Percentiles rank a stretch among this genome's conserved stretches.
Conservation (phyloP, 106 monocot species). For the Agapanthus africanus region DNA sequence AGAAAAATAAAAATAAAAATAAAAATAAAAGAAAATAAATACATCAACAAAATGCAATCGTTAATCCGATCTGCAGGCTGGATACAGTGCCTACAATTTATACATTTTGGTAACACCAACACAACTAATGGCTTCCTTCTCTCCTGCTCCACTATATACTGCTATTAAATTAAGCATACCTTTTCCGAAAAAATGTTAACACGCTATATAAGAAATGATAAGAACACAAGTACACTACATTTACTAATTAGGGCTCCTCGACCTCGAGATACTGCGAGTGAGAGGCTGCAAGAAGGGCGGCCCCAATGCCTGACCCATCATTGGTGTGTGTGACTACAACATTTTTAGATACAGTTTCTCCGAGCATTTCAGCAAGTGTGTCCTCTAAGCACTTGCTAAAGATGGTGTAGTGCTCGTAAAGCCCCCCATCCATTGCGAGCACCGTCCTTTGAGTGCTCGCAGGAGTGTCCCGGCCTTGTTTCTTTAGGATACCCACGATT, state of each 20-base stretch:
- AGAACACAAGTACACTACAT: not conserved
- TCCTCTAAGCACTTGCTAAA: constrained; percentile 61
- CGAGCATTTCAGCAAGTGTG: constrained; percentile 64
- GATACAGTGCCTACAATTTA: constrained; percentile 14
- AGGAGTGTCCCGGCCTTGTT: constrained; percentile 47
- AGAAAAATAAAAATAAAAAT: too few species aligned
- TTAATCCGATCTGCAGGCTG: too few species aligned
- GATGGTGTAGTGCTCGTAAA: constrained; percentile 75
- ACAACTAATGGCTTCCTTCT: not conserved
- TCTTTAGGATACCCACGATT: constrained; percentile 87
- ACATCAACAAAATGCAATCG: too few species aligned
- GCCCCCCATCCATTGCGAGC: constrained; percentile 87
- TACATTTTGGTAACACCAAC: constrained; percentile 5
- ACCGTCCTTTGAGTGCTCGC: constrained; percentile 41
- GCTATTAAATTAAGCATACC: constrained; percentile 12
- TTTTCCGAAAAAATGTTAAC: constrained; percentile 4
- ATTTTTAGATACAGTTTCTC: constrained; percentile 28
- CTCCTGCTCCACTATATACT: not conserved
- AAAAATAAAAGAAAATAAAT: too few species aligned
- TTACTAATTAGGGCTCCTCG: constrained; percentile 14
- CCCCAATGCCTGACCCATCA: constrained; percentile 88
- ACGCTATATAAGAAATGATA: not conserved
- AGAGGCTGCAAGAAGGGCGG: constrained; percentile 82
- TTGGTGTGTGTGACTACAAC: constrained; percentile 53
- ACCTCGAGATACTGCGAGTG: constrained; percentile 61